Evolutionary conservation across 352 stramenopile species (phyloP).

Genomic region (Phytophthora lateralis): DNA sequence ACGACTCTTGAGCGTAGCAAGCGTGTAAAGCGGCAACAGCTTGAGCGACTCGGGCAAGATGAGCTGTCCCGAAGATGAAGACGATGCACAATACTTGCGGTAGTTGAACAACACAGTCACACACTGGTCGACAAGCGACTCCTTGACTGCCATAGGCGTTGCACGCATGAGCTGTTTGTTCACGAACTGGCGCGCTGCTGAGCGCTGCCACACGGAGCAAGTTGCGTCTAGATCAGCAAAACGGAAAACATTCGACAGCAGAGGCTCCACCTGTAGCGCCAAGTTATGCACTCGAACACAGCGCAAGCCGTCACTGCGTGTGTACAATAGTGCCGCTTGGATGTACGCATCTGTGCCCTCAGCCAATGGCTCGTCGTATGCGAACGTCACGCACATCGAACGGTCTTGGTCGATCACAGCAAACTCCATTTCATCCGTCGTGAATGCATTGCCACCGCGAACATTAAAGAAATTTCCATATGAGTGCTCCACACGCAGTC

Average conservation of each 20-base stretch:
- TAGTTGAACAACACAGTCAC: slow-evolving; percentile 91
- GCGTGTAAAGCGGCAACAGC: slow-evolving; percentile 89
- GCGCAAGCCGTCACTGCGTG: slow-evolving; percentile 78
- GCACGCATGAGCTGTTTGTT: slow-evolving; percentile 83
- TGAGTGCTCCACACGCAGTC: slow-evolving; percentile 85
- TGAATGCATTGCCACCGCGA: slow-evolving; percentile 56
- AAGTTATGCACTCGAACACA: slow-evolving; percentile 93
- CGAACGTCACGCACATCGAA: slow-evolving; percentile 86
- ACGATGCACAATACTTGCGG: slow-evolving; percentile 91
- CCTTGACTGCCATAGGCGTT: slow-evolving; percentile 75
- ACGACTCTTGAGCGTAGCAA: slow-evolving; percentile 87
- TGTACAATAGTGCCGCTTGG: slow-evolving; percentile 91
- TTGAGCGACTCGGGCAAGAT: slow-evolving; percentile 93
- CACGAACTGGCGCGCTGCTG: slow-evolving; percentile 77
- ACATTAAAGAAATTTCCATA: slow-evolving; percentile 84
- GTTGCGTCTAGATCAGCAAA: slow-evolving; percentile 89
- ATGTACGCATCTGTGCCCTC: slow-evolving; percentile 83
- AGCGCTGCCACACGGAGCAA: slow-evolving; percentile 85
- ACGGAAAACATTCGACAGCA: slow-evolving; percentile 89
- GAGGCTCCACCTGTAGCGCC: slow-evolving; percentile 70
- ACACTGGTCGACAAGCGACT: slow-evolving; percentile 85
- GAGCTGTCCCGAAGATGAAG: slow-evolving; percentile 89
- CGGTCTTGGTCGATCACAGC: slow-evolving; percentile 86
- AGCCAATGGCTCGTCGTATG: slow-evolving; percentile 85
- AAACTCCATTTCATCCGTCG: slow-evolving; percentile 90